phyloP scores from a whole-genome alignment of 306 rosid genomes.

The Cicer judaicum region DNA sequence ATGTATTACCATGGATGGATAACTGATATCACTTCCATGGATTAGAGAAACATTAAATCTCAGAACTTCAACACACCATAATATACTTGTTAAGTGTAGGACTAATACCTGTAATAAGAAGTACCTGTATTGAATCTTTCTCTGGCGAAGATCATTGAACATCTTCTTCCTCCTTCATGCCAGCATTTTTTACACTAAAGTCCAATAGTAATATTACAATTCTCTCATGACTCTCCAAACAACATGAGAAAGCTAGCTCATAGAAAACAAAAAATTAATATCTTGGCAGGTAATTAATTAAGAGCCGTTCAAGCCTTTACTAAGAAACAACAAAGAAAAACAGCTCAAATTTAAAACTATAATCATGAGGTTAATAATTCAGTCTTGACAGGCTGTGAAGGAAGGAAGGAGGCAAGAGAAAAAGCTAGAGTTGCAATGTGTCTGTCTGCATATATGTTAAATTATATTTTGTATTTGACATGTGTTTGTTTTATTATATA shows the following conservation, averaged over 20 bases:
- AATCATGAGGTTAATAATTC: conserved; percentile 69
- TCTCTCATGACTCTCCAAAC: conserved; percentile 46
- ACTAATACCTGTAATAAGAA: conserved; percentile 61
- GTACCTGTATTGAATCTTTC: conserved; percentile 54
- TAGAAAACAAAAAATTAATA: conserved; percentile 57
- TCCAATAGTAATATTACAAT: conserved; percentile 18
- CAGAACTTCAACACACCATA: conserved; percentile 34
- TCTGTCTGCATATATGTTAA: conserved; percentile 33
- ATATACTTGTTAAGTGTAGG: conserved; percentile 6
- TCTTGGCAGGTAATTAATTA: conserved; percentile 46
- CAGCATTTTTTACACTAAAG: conserved; percentile 46
- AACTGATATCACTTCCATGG: conserved; percentile 24
- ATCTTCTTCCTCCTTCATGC: conserved; percentile 60
- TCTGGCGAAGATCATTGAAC: conserved; percentile 63
- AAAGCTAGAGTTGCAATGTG: conserved; percentile 53
- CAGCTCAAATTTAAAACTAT: conserved; percentile 41
- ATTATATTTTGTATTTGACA: conserved; percentile 34
- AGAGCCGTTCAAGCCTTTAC: conserved; percentile 48
- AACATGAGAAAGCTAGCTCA: conserved; percentile 54
- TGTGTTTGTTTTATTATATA: conserved; percentile 29
- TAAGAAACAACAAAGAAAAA: conserved; percentile 59
- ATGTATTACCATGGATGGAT: not conserved
- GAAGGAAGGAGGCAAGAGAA: conserved; percentile 57
- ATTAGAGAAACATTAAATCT: conserved; percentile 30
- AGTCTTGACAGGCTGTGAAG: conserved; percentile 88